A percentile compares a stretch with the other conserved stretches of the same genome.
phyloP scores from a whole-genome alignment of 192 early-diverging fungal genomes.

The Gigaspora rosea region DNA sequence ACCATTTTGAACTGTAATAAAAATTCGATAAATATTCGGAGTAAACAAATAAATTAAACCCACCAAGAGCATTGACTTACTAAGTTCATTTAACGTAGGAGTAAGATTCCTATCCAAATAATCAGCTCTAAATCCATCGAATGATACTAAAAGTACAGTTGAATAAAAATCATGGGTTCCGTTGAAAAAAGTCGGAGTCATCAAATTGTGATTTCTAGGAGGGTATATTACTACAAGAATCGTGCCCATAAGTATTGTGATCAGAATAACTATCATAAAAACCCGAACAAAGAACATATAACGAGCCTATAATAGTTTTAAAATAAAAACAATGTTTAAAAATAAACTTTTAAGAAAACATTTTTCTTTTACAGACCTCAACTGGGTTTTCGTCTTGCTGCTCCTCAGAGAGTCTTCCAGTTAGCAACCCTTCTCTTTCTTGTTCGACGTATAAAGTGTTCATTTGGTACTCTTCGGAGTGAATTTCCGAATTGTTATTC shows the following conservation, averaged over 20 bases:
- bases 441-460: too few relatives aligned
- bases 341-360: too few relatives aligned
- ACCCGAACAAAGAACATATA: neutral
- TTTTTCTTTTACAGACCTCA: too few relatives aligned
- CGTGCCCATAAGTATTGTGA: neutral
- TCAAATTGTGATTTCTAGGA: neutral
- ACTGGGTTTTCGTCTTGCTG: too few relatives aligned
- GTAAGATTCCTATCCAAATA: constrained; percentile 78
- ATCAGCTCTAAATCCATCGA: constrained; percentile 86
- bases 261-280: neutral
- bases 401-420: too few relatives aligned
- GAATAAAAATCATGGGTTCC: constrained; percentile 67
- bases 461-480: too few relatives aligned
- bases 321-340: too few relatives aligned
- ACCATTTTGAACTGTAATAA: constrained; percentile 45
- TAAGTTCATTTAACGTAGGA: constrained; percentile 60
- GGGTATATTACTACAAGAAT: neutral
- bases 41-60: neutral
- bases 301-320: neutral
- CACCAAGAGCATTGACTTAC: constrained; percentile 37
- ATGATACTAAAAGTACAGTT: constrained; percentile 79
- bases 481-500: too few relatives aligned
- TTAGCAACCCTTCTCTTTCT: too few relatives aligned
- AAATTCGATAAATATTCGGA: neutral
- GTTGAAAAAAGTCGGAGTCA: constrained; percentile 39